These are phyloP conservation scores for Neoascochyta sp. DNA, from an alignment of 2,329 filamentous ascomycete genomes.

Conservation along the genomic window DNA sequence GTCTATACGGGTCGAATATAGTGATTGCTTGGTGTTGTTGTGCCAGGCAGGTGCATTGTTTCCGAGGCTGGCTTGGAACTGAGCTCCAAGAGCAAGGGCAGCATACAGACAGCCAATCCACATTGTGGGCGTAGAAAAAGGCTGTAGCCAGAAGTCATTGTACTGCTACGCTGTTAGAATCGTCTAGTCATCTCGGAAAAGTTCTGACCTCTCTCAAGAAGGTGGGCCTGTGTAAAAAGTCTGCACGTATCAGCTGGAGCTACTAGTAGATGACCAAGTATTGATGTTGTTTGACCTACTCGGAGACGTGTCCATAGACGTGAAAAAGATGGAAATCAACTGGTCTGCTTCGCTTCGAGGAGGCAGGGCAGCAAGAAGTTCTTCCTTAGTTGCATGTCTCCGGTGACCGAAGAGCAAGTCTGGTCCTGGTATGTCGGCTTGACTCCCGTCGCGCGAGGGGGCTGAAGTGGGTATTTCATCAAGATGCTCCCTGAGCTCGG, in stretches of 20 bases:
- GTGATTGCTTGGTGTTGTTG: slow-evolving; percentile 7
- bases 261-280: neutral
- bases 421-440: slow-evolving; percentile 19
- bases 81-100: slow-evolving; percentile 33
- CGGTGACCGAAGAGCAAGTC: slow-evolving; percentile 30
- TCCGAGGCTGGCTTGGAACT: slow-evolving; percentile 21
- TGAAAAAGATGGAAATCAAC: slow-evolving; percentile 23
- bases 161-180: slow-evolving; percentile 33
- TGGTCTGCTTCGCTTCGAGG: slow-evolving; percentile 22
- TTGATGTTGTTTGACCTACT: too few species aligned
- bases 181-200: neutral
- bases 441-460: slow-evolving; percentile 10
- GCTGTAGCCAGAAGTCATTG: slow-evolving; percentile 43
- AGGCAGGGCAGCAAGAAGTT: slow-evolving; percentile 29
- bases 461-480: slow-evolving; percentile 28
- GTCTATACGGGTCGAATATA: slow-evolving; percentile 21
- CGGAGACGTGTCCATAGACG: slow-evolving; percentile 24
- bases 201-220: slow-evolving; percentile 24
- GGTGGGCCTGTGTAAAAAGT: slow-evolving; percentile 29
- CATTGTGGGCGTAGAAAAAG: slow-evolving; percentile 36
- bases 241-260: slow-evolving; percentile 10
- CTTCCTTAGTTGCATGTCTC: slow-evolving; percentile 24
- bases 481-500: slow-evolving; percentile 31
- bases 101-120: slow-evolving; percentile 47
- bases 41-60: slow-evolving; percentile 3